A percentile compares a stretch with the other conserved stretches of the same genome.
Evolutionary conservation across 257 asterid species (phyloP).

Genomic region (Plectranthus barbatus): DNA sequence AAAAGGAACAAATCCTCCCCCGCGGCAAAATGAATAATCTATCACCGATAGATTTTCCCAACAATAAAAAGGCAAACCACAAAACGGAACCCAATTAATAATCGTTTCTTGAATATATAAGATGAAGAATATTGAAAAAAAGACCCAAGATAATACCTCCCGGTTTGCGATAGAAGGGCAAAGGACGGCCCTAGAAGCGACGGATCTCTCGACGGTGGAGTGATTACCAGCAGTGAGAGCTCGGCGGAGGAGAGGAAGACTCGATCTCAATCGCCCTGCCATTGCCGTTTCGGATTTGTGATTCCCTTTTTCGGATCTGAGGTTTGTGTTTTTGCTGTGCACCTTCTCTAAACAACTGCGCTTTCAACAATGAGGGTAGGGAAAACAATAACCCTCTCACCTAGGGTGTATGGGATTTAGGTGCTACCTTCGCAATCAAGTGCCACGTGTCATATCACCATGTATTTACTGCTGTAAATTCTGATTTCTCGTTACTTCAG

Average conservation of each 20-base stretch:
- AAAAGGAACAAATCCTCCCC: neutral
- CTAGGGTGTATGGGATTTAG: conserved; percentile 1
- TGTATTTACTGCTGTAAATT: neutral
- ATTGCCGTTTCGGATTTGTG: conserved; percentile 32
- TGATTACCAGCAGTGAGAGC: conserved; percentile 25
- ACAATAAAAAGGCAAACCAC: neutral
- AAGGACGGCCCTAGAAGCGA: conserved; percentile 26
- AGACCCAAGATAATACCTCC: conserved; percentile 27
- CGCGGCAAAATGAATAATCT: neutral
- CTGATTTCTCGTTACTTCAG: too few relatives aligned
- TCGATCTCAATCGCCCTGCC: conserved; percentile 62
- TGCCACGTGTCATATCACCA: neutral
- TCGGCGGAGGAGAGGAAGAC: conserved; percentile 52
- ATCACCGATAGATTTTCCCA: neutral
- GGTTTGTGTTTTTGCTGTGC: neutral
- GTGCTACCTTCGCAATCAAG: conserved; percentile 14
- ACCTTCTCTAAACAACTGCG: conserved; percentile 4
- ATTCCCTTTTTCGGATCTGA: neutral
- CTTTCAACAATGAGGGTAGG: conserved; percentile 5
- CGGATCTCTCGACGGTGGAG: conserved; percentile 43
- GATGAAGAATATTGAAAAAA: neutral
- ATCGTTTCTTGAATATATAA: neutral
- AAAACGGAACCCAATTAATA: neutral
- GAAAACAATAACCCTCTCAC: conserved; percentile 11
- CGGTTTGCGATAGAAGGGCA: conserved; percentile 26